These are phyloP conservation scores for Cymbopogon flexuosus DNA, from an alignment of 202 grass and related monocot species.

Conservation along the genomic window DNA sequence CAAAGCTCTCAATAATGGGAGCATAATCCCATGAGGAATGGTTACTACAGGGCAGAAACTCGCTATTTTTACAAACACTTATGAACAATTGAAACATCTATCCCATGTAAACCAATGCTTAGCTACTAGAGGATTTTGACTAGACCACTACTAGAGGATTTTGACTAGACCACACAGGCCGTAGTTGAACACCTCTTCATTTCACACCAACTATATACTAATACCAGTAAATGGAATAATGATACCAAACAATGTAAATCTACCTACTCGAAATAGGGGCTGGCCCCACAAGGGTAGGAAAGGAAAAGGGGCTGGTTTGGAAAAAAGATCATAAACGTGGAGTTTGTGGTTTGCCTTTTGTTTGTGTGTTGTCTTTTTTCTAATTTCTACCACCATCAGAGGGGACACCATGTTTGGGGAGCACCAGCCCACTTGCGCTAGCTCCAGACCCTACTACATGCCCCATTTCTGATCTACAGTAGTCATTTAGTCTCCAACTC, in stretches of 20 bases:
- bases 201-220: too few species aligned
- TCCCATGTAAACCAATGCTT: too few species aligned
- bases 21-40: too few species aligned
- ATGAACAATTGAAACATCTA: too few species aligned
- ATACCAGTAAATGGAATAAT: not conserved
- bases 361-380: conserved; percentile 28
- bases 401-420: conserved; percentile 27
- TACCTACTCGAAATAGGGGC: not conserved
- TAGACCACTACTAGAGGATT: too few species aligned
- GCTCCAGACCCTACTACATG: conserved; percentile 19
- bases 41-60: too few species aligned
- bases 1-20: too few species aligned
- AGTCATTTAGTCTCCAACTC: not conserved
- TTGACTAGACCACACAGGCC: too few species aligned
- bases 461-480: not conserved
- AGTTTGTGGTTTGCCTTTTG: conserved; percentile 27
- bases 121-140: too few species aligned
- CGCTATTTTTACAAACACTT: too few species aligned
- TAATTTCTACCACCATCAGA: conserved; percentile 27
- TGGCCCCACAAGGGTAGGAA: not conserved
- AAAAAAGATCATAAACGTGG: conserved; percentile 33
- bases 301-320: not conserved
- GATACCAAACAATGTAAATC: not conserved
- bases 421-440: conserved; percentile 40
- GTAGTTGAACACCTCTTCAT: too few species aligned